A percentile compares a stretch with the other conserved stretches of the same genome.
Evolutionary conservation across 208 protist species (phyloP).

Genomic region (Wallacemonas sp.): DNA sequence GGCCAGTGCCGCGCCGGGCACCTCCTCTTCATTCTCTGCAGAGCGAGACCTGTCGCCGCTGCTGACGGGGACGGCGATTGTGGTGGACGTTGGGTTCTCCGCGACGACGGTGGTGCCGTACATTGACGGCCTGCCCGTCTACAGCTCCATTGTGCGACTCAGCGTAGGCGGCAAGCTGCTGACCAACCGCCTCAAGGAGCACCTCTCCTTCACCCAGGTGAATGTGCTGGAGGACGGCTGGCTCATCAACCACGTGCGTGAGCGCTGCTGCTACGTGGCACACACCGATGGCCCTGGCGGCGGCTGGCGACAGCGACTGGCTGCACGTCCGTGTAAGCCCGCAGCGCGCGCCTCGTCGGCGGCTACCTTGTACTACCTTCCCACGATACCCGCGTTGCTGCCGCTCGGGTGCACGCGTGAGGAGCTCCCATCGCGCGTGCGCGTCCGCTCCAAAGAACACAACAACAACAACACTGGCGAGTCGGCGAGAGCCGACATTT

Average conservation of each 20-base stretch:
- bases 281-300: slow-evolving; percentile 6
- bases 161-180: slow-evolving; percentile 83
- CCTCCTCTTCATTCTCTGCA: no score
- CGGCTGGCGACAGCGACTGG: slow-evolving; percentile 3
- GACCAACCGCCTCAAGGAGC: slow-evolving; percentile 78
- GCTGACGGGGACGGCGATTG: slow-evolving; percentile 28
- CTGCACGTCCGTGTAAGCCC: no score
- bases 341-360: no score
- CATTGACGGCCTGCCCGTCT: slow-evolving; percentile 66
- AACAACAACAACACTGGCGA: slow-evolving; percentile 1
- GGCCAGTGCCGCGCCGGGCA: no score
- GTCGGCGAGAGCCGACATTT: not conserved
- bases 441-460: slow-evolving; percentile 22
- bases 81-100: slow-evolving; percentile 85
- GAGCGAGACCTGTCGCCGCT: no score
- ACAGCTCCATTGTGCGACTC: slow-evolving; percentile 55
- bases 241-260: slow-evolving; percentile 85
- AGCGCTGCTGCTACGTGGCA: slow-evolving; percentile 59
- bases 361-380: slow-evolving; percentile 61
- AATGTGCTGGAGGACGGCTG: slow-evolving; percentile 82
- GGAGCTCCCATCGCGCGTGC: slow-evolving; percentile 37
- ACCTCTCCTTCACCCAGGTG: slow-evolving; percentile 76
- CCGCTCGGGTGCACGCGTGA: slow-evolving; percentile 64
- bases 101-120: slow-evolving; percentile 74
- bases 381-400: slow-evolving; percentile 63